phyloP scores from a whole-genome alignment of 2,329 filamentous ascomycete genomes.

The Aspergillus sp. region DNA sequence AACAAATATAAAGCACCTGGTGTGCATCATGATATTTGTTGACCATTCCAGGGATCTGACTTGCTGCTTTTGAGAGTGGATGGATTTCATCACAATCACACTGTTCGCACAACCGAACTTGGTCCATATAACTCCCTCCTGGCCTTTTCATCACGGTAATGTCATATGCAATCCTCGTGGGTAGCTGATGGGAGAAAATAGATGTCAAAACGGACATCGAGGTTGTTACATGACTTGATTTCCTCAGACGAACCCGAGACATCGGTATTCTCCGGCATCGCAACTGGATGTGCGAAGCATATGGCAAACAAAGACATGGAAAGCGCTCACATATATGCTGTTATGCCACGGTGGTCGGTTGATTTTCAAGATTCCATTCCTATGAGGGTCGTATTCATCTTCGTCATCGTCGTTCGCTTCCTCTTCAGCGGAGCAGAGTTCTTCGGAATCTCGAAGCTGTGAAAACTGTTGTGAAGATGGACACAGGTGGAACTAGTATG shows the following conservation, averaged over 20 bases:
- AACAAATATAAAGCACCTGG: background rate
- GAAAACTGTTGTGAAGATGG: no score
- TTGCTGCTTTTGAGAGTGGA: background rate
- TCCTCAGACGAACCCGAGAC: background rate
- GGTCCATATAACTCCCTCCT: constrained; percentile 1
- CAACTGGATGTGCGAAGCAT: constrained; percentile 3
- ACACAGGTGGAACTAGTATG: no score
- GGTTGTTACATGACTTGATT: background rate
- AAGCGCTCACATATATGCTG: constrained; percentile 5
- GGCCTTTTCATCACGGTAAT: constrained; percentile 1
- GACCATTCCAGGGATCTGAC: background rate
- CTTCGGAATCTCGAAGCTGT: background rate
- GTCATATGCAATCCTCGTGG: constrained; percentile 1
- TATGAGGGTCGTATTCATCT: background rate
- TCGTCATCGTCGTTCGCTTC: background rate
- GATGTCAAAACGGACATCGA: constrained; percentile 4
- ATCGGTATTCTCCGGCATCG: background rate
- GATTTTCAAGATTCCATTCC: background rate
- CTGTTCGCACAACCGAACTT: background rate
- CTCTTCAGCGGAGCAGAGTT: background rate
- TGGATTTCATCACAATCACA: background rate
- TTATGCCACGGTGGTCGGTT: background rate
- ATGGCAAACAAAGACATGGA: constrained; percentile 5
- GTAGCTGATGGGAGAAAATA: constrained; percentile 3
- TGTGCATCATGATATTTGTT: background rate